A percentile compares a stretch with the other conserved stretches of the same genome.
These are phyloP conservation scores for Melanomma pulvis-pyrius DNA, from an alignment of 495 filamentous ascomycete genomes.

Conservation along the genomic window DNA sequence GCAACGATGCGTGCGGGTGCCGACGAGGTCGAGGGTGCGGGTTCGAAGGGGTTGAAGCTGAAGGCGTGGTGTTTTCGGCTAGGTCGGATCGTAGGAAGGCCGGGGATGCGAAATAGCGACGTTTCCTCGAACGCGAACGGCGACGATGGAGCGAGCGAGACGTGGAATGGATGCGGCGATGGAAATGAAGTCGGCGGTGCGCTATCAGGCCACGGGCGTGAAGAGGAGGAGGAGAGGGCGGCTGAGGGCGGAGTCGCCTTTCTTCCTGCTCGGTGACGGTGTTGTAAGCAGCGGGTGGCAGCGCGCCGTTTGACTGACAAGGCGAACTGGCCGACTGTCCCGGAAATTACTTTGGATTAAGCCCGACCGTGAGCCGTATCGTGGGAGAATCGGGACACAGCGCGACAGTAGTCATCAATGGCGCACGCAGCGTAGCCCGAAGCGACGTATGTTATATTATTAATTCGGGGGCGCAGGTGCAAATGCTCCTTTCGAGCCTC, in stretches of 20 bases:
- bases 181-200: neutral
- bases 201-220: neutral
- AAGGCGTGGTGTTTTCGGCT: conserved; percentile 20
- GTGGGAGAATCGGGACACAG: neutral
- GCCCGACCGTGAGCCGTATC: neutral
- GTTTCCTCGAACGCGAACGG: conserved; percentile 3
- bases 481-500: conserved; percentile 5
- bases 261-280: neutral
- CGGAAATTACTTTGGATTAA: neutral
- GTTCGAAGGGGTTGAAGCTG: conserved; percentile 17
- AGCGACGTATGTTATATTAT: neutral
- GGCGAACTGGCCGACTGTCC: neutral
- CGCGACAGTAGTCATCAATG: neutral
- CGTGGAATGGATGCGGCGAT: neutral
- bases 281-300: conserved; percentile 5
- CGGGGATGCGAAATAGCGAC: conserved; percentile 16
- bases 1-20: neutral
- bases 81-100: conserved; percentile 16
- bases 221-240: neutral
- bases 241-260: neutral
- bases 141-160: conserved; percentile 2
- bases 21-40: neutral
- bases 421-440: neutral
- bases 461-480: neutral
- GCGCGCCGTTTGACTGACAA: conserved; percentile 2